Evolutionary conservation across 495 filamentous ascomycete genomes (phyloP).

Genomic region (Corynascus novoguineensis): DNA sequence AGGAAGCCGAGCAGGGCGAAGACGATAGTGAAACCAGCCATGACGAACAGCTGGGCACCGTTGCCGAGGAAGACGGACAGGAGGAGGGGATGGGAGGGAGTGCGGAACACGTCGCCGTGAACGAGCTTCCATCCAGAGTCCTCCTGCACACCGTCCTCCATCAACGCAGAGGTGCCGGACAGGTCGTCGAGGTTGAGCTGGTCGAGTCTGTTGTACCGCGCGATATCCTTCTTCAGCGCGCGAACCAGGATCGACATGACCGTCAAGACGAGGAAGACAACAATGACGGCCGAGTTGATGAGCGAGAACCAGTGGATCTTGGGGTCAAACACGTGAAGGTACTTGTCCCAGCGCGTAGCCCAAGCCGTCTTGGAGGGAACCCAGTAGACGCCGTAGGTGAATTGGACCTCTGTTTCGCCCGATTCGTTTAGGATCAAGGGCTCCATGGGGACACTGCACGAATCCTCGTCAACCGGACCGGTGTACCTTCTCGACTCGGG

Average conservation of each 20-base stretch:
- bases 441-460: constrained; percentile 51
- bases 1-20: constrained; percentile 93
- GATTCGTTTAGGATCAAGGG: constrained; percentile 59
- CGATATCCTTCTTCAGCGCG: constrained; percentile 88
- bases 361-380: constrained; percentile 69
- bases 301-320: constrained; percentile 98
- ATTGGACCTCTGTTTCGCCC: constrained; percentile 63
- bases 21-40: constrained; percentile 88
- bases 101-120: constrained; percentile 93
- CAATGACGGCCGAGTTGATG: constrained; percentile 89
- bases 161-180: constrained; percentile 60
- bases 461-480: constrained; percentile 48
- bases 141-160: constrained; percentile 89
- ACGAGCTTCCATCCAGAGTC: constrained; percentile 98
- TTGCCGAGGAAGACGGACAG: constrained; percentile 87
- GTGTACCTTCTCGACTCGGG: constrained; percentile 65
- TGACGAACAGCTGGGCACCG: constrained; percentile 93
- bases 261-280: constrained; percentile 83
- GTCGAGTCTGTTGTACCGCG: constrained; percentile 89
- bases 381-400: constrained; percentile 92
- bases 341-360: constrained; percentile 98
- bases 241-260: constrained; percentile 83
- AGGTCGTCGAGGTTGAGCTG: constrained; percentile 80
- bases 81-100: constrained; percentile 73
- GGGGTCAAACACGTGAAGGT: constrained; percentile 89